These are phyloP conservation scores for Carex scoparia DNA, from an alignment of 176 grass and related monocot species.

Conservation along the genomic window DNA sequence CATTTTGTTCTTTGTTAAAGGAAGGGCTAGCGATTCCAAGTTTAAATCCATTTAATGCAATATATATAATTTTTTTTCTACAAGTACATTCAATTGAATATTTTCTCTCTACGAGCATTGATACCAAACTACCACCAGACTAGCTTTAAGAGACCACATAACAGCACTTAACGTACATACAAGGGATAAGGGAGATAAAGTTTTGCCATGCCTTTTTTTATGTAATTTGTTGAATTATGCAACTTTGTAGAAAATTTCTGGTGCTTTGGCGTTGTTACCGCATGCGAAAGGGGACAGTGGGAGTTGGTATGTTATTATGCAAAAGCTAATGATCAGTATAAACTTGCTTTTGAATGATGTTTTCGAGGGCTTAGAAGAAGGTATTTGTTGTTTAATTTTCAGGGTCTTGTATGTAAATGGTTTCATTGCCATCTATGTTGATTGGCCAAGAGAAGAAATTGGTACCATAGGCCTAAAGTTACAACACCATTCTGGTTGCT, in stretches of 20 bases:
- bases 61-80: not conserved
- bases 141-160: not conserved
- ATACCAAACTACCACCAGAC: not conserved
- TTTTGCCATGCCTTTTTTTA: not conserved
- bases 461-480: not conserved
- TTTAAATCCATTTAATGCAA: not conserved
- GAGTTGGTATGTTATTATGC: constrained; percentile 73
- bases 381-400: constrained; percentile 24
- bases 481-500: not conserved
- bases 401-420: not conserved
- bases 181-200: not conserved
- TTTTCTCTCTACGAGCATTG: not conserved
- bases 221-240: not conserved
- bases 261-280: constrained; percentile 64
- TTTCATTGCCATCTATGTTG: not conserved
- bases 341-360: constrained; percentile 73
- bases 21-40: not conserved
- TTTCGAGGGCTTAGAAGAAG: constrained; percentile 74
- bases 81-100: not conserved
- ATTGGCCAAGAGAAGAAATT: not conserved
- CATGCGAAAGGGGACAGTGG: constrained; percentile 53
- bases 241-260: constrained; percentile 45
- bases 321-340: constrained; percentile 60
- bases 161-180: not conserved
- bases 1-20: not conserved